Evolutionary conservation across 2,329 filamentous ascomycete genomes (phyloP).

Genomic region (Colletotrichum somersetense): DNA sequence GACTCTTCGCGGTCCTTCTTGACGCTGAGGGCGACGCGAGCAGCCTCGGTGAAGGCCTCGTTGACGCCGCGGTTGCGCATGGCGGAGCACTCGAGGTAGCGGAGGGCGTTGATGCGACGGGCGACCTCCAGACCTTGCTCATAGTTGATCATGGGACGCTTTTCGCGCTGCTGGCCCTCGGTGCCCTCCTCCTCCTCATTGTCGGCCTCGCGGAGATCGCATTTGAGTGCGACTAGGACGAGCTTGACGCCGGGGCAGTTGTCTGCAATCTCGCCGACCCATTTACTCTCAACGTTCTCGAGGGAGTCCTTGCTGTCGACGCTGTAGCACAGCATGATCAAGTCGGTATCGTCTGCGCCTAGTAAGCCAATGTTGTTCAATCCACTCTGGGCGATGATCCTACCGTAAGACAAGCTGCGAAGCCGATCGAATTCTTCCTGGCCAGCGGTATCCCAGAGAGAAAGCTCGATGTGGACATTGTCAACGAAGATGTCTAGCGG

Average conservation of each 20-base stretch:
- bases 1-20: constrained; percentile 74
- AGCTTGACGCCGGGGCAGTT: constrained; percentile 97
- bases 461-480: constrained; percentile 95
- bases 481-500: constrained; percentile 94
- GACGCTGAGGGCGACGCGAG: constrained; percentile 87
- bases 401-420: constrained; percentile 93
- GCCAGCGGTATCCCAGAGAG: constrained; percentile 97
- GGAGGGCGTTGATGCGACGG: constrained; percentile 88
- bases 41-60: constrained; percentile 98
- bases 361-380: constrained; percentile 4
- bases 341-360: constrained; percentile 82
- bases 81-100: constrained; percentile 97
- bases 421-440: constrained; percentile 99
- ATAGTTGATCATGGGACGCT: constrained; percentile 83
- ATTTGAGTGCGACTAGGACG: constrained; percentile 95
- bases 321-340: constrained; percentile 99
- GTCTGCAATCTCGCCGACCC: constrained; percentile 97
- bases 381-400: background rate
- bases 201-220: constrained; percentile 86
- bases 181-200: constrained; percentile 76
- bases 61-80: constrained; percentile 99
- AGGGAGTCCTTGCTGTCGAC: constrained; percentile 96
- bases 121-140: constrained; percentile 92
- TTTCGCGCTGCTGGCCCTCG: constrained; percentile 62
- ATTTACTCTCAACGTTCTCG: constrained; percentile 98